phyloP scores from a whole-genome alignment of 208 protist genomes.

The Vickermania ingenoplastis region DNA sequence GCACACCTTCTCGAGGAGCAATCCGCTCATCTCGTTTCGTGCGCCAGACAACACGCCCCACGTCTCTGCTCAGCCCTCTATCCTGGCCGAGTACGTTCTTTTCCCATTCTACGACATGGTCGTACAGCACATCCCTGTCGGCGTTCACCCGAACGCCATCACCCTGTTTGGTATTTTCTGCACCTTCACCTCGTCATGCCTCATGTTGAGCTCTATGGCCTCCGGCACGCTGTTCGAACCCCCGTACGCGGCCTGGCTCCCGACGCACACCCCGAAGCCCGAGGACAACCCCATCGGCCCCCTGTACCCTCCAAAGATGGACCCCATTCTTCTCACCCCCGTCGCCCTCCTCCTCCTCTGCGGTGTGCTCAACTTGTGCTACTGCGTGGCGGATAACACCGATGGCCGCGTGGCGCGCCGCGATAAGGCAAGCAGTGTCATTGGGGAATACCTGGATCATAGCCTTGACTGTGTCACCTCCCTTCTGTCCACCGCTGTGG shows the following conservation, averaged over 20 bases:
- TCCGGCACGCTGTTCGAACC: slow-evolving; percentile 44
- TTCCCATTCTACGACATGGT: slow-evolving; percentile 79
- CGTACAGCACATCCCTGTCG: slow-evolving; percentile 40
- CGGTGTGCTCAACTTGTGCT: slow-evolving; percentile 69
- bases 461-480: slow-evolving; percentile 88
- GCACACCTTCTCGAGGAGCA: not conserved
- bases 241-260: slow-evolving; percentile 26
- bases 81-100: slow-evolving; percentile 65
- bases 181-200: slow-evolving; percentile 57
- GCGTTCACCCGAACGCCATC: slow-evolving; percentile 75
- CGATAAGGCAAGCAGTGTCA: slow-evolving; percentile 52
- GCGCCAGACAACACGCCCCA: slow-evolving; percentile 19
- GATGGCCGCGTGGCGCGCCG: slow-evolving; percentile 84
- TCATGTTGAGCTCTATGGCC: slow-evolving; percentile 73
- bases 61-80: slow-evolving; percentile 42
- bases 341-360: slow-evolving; percentile 41
- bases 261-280: slow-evolving; percentile 23
- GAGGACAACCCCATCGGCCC: slow-evolving; percentile 15
- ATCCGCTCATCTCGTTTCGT: slow-evolving; percentile 22
- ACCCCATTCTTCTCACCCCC: slow-evolving; percentile 29
- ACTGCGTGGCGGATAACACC: slow-evolving; percentile 86
- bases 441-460: slow-evolving; percentile 89
- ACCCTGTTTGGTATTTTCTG: slow-evolving; percentile 64
- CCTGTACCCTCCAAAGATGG: slow-evolving; percentile 28
- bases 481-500: slow-evolving; percentile 57